Base-by-base conservation (phyloP, 2,329 filamentous ascomycete species). In the Penicillium sp. region DNA sequence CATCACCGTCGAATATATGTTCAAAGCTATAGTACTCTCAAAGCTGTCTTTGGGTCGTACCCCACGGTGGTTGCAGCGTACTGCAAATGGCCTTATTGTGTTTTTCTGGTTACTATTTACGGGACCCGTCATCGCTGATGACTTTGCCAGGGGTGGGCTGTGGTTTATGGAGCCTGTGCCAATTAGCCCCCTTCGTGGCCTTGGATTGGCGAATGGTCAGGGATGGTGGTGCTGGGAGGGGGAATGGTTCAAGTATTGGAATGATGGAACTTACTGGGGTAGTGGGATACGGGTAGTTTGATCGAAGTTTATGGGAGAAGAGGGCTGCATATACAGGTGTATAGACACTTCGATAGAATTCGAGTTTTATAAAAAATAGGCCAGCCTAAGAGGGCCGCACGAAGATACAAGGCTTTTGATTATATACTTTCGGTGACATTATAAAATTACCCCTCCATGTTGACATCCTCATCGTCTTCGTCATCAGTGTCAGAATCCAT, bases 101-200 rank as follows among this genome's bases (percentile, higher is more conserved):
- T 59, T 85, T 5, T 63, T 70, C 0, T 97, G 90, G 90, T 75
- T 95, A 56, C 83, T 85, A 52, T 70, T 78, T 15, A 93, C 89
- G 0, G 82, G 82, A 1, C 79, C 79, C 40, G 70, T 86, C 33
- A 79, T 96, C n/a, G 78, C 85, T 11, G 85, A 96, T 67, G 92
- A 97, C 66, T 86, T 96, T 69, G 82, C 87, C 0, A 79, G 81
- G 11, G 82, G 85, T 1, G 91, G 90, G 0, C 67, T 96, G 0
- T 96, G 89, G 89, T 73, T 95, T 14, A 85, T 85, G 58, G 91
- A 97, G 72, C 90, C 91, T 0, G 74, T 96, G n/a, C 90, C 92
- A 0, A 61, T 93, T 8, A 95, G 90, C 51, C 68, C 82, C 1
- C 67, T 92, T n/a, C 79, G 90, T 25, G 83, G 81, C 2, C 31